Conservation (phyloP, 202 grass and related monocot species). For the Carex arenaria region DNA sequence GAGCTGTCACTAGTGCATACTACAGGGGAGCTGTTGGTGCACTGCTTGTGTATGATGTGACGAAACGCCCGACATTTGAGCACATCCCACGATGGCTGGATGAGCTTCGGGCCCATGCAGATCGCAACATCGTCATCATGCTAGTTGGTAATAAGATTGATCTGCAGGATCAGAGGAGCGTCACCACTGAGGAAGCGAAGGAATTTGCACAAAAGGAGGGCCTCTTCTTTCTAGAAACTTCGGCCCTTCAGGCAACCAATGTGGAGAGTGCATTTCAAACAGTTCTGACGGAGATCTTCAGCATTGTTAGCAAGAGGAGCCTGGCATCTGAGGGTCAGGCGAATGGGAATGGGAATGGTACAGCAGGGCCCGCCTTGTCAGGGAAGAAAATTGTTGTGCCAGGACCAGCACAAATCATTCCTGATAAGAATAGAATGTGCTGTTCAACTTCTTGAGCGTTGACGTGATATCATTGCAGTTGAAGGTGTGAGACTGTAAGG, state of each 20-base stretch:
- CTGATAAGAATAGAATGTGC: constrained; percentile 41
- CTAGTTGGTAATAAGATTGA: constrained; percentile 90
- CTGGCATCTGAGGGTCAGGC: constrained; percentile 35
- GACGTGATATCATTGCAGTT: background rate
- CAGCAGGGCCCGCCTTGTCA: constrained; percentile 14
- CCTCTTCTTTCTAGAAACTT: constrained; percentile 92
- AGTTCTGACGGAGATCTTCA: constrained; percentile 64
- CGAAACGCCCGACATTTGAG: constrained; percentile 82
- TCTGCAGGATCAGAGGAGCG: constrained; percentile 49
- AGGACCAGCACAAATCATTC: constrained; percentile 69
- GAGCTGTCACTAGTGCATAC: constrained; percentile 92
- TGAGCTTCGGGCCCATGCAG: constrained; percentile 65
- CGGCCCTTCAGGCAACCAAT: constrained; percentile 71
- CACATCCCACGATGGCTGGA: constrained; percentile 73
- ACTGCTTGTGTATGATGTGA: constrained; percentile 76
- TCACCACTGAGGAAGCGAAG: constrained; percentile 71
- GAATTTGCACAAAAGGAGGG: constrained; percentile 76
- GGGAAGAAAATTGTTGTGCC: constrained; percentile 72
- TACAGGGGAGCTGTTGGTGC: constrained; percentile 93
- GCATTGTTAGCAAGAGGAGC: constrained; percentile 64
- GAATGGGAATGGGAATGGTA: constrained; percentile 28
- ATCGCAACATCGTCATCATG: constrained; percentile 80
- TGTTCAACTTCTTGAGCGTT: constrained; percentile 13
- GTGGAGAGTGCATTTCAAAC: constrained; percentile 62
- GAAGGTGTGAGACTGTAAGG: background rate